These are phyloP conservation scores for Beta corolliflora DNA, from an alignment of 179 eudicot genomes.

Conservation along the genomic window DNA sequence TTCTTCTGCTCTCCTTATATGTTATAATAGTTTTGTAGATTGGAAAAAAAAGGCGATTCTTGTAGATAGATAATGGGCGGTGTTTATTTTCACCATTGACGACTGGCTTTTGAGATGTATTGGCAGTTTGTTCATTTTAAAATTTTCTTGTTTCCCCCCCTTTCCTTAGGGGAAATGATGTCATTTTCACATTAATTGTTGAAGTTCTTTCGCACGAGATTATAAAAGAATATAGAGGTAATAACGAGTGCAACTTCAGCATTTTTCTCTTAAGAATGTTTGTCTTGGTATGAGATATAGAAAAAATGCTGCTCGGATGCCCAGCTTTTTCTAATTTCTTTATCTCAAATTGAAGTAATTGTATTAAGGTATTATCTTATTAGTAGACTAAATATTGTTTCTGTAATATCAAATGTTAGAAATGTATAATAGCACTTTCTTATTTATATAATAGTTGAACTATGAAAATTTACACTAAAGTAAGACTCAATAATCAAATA, in stretches of 20 bases:
- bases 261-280: background rate
- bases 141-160: slow-evolving; percentile 16
- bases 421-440: too few relatives aligned
- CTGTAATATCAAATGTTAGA: too few relatives aligned
- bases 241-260: background rate
- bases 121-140: slow-evolving; percentile 29
- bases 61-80: slow-evolving; percentile 60
- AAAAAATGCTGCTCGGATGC: too few relatives aligned
- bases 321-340: too few relatives aligned
- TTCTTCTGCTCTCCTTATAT: slow-evolving; percentile 39
- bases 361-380: too few relatives aligned
- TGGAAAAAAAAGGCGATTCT: slow-evolving; percentile 32
- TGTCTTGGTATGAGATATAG: too few relatives aligned
- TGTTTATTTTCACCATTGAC: slow-evolving; percentile 22
- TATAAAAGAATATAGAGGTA: background rate
- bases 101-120: slow-evolving; percentile 48
- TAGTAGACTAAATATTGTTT: too few relatives aligned
- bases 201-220: slow-evolving; percentile 1
- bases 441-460: too few relatives aligned
- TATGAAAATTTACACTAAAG: too few relatives aligned
- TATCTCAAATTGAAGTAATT: too few relatives aligned
- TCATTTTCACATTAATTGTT: slow-evolving; percentile 12
- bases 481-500: too few relatives aligned
- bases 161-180: slow-evolving; percentile 3
- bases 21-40: slow-evolving; percentile 53